Evolutionary conservation across 768 basidiomycete species (phyloP).

Genomic region (Pluteus cervinus): DNA sequence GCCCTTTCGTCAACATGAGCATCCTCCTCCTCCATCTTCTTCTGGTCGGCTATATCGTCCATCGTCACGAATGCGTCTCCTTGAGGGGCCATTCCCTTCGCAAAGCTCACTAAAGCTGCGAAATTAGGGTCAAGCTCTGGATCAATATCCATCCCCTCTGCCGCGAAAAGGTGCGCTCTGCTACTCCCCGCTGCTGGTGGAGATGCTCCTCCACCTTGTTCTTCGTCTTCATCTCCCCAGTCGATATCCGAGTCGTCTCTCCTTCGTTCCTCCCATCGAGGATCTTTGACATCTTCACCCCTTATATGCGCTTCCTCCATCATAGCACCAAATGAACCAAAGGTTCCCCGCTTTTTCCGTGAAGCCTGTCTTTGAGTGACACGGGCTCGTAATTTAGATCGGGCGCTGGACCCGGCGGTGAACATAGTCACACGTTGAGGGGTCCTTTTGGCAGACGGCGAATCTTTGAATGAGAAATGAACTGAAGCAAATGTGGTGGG

Average conservation of each 20-base stretch:
- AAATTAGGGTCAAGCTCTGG: slow-evolving; percentile 42
- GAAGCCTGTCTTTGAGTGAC: slow-evolving; percentile 15
- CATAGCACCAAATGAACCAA: slow-evolving; percentile 49
- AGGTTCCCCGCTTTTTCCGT: slow-evolving; percentile 15
- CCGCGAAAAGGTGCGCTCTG: slow-evolving; percentile 25
- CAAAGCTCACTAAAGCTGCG: slow-evolving; percentile 48
- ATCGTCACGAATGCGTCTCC: slow-evolving; percentile 50
- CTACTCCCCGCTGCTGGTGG: slow-evolving; percentile 15
- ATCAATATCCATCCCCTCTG: slow-evolving; percentile 63
- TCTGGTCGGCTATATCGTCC: slow-evolving; percentile 59
- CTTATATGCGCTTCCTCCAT: slow-evolving; percentile 47
- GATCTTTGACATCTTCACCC: slow-evolving; percentile 28
- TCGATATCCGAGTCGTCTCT: slow-evolving; percentile 64
- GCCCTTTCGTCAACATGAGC: slow-evolving; percentile 26
- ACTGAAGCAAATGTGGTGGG: slow-evolving; percentile 19
- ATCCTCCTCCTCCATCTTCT: slow-evolving; percentile 43
- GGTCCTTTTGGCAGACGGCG: slow-evolving; percentile 22
- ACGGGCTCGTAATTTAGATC: slow-evolving; percentile 17
- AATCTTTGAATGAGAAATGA: slow-evolving; percentile 27
- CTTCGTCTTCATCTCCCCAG: slow-evolving; percentile 48
- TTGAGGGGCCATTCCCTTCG: slow-evolving; percentile 37
- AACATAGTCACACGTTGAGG: slow-evolving; percentile 25
- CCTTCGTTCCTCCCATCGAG: slow-evolving; percentile 44
- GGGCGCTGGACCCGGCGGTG: slow-evolving; percentile 15
- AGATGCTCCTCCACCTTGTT: slow-evolving; percentile 23